Percentiles rank a stretch among this genome's conserved stretches.
phyloP scores from a whole-genome alignment of 1,139 yeast genomes.

The Scheffersomyces quercinus region DNA sequence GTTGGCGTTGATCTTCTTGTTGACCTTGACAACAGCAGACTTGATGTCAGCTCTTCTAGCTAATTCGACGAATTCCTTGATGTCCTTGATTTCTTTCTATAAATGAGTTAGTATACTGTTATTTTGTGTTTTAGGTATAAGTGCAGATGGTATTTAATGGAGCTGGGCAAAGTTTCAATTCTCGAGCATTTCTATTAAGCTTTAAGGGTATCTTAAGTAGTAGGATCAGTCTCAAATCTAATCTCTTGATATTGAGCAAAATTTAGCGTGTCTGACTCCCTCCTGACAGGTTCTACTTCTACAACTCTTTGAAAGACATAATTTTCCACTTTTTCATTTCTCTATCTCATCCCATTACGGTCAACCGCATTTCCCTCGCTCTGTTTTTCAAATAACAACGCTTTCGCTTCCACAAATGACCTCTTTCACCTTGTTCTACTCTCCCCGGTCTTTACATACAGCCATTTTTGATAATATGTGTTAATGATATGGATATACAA shows the following conservation, averaged over 20 bases:
- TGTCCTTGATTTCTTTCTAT: constrained; percentile 83
- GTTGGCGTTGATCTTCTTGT: constrained; percentile 82
- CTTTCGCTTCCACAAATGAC: no score
- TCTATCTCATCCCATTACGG: no score
- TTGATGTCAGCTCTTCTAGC: constrained; percentile 97
- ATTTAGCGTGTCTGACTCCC: no score
- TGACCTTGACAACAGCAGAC: constrained; percentile 86
- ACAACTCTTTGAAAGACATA: no score
- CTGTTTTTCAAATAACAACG: no score
- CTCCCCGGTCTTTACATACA: constrained; percentile 23
- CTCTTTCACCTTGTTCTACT: background rate
- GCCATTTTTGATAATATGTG: constrained; percentile 27
- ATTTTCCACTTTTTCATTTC: no score
- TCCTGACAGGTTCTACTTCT: no score
- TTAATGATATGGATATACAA: constrained; percentile 1
- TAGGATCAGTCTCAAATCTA: background rate
- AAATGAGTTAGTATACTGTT: constrained; percentile 20
- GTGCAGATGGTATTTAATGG: background rate
- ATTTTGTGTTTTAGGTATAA: background rate
- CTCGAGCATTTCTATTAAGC: background rate
- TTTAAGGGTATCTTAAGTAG: constrained; percentile 3
- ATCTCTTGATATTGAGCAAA: no score
- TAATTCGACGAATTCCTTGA: constrained; percentile 96
- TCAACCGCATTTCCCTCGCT: no score
- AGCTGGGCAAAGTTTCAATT: background rate